Evolutionary conservation across 2,329 filamentous ascomycete genomes (phyloP), one percentile per base, ranked within the genome.

Genomic region (Aspergillus sp.): DNA sequence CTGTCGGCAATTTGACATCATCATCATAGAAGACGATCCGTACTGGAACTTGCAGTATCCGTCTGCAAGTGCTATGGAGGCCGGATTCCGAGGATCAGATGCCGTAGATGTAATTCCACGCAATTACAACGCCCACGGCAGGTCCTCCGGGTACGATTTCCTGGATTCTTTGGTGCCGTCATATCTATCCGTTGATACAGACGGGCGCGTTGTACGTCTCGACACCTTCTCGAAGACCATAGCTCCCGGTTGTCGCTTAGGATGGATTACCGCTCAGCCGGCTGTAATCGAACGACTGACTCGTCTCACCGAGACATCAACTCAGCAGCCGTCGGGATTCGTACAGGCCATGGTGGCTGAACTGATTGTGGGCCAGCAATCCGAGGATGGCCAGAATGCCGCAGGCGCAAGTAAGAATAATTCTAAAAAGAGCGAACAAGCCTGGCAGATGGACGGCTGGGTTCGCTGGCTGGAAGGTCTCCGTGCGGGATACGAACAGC

Each of bases 31-130:
- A 76, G 94, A 98, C 69, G 93, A 97, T 64, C 94, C 94, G 5
- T 97, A 97, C 80, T 97, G 92, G 91, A 94, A 95, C 75, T 82
- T 98, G 8, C 94, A 97, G 74, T 97, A 86, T 75, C 91, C 92
- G 0, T 90, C 90, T 0, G 88, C 90, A 0, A 84, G 80, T 36
- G 66, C 78, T 8, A 72, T 80, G 55, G 70, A 76, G 21, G 65
- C 71, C 5, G 66, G 69, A 39, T 66, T 71, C 47, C 70, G 72
- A 11, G 70, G 71, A 17, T 57, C 66, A 8, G 57, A 63, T 70
- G 49, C 68, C 67, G 57, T 73, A 73, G 50, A 68, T 60, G 62
- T 68, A 60, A 71, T 78, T 69, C 70, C 73, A 62, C 71, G 75
- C 54, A 76, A 77, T 58, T 80, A 76, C 56, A 78, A 75, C 54